Base-by-base conservation (phyloP, 495 filamentous ascomycete genomes). In the Hypoxylon trugodes region DNA sequence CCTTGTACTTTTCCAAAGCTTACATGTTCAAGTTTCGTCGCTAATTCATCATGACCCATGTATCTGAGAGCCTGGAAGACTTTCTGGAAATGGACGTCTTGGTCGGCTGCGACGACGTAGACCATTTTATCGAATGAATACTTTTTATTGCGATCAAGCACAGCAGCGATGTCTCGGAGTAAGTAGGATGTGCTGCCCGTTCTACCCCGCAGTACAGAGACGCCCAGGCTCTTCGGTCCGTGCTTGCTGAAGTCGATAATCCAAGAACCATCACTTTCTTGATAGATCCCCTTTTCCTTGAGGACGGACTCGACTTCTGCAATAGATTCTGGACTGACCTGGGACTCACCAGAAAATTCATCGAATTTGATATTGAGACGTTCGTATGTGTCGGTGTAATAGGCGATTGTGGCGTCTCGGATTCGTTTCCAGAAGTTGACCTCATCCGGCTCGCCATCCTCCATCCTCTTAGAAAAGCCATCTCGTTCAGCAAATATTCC, bases 221-320 rank as follows among this genome's bases (percentile, higher is more conserved):
- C 43, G 10, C 43, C 43, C 6, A 47, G 43, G 6, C 25, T 32
- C 32, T 30, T 47, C 0, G 43, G 43, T 1, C 43, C 43, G 32
- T 47, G 43, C 25, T 47, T 47, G 1, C 25, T 47, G 13, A 28
- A 47, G 13, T 47, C 43, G 32, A 47, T 47, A 13, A 47, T 47
- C 43, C 43, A 47, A 32, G 43, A 47, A 13, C 43, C 43, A 18
- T 47, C n/a, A 8, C 43, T 47, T 30, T 47, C 43, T 30, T 47
- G 13, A 18, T 47, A 47, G n/a, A 47, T 18, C 16, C 43, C 25
- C 13, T 32, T 47, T 9, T 28, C 43, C 43, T 32, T 47, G 6
- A 47, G 43, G 32, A 30, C 43, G 4, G 43, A 30, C 43, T 47
- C 43, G 25, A 47, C 43, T 47, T 47, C 43, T 32, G 25, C 25